Conservation (phyloP, 2,329 filamentous ascomycete species). For the Fusarium drepaniforme region DNA sequence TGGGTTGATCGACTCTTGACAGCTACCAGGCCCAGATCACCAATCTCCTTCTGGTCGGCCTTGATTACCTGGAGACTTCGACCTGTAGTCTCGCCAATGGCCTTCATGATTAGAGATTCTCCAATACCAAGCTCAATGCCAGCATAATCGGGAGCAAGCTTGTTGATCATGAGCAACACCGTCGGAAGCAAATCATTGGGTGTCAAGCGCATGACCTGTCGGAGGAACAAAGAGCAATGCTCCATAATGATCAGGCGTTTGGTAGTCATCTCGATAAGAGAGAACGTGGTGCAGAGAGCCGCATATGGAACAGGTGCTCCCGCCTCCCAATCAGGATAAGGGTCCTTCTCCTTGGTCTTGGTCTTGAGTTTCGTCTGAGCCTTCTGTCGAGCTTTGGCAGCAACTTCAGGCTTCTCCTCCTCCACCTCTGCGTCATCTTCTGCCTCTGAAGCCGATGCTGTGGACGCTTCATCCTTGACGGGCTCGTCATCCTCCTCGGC, state of each 20-base stretch:
- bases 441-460: slow-evolving; percentile 54
- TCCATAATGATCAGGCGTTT: slow-evolving; percentile 91
- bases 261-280: slow-evolving; percentile 92
- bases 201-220: slow-evolving; percentile 92
- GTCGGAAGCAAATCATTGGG: slow-evolving; percentile 89
- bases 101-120: slow-evolving; percentile 98
- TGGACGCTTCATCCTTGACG: slow-evolving; percentile 45
- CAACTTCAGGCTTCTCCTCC: slow-evolving; percentile 76
- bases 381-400: slow-evolving; percentile 82
- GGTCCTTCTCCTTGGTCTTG: slow-evolving; percentile 70
- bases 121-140: slow-evolving; percentile 98
- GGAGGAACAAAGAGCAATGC: slow-evolving; percentile 90
- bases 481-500: slow-evolving; percentile 41
- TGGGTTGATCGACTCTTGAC: slow-evolving; percentile 96
- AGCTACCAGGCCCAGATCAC: slow-evolving; percentile 92
- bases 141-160: slow-evolving; percentile 95
- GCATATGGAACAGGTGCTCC: slow-evolving; percentile 94
- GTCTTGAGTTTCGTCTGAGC: slow-evolving; percentile 81
- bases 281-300: slow-evolving; percentile 94
- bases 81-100: slow-evolving; percentile 94
- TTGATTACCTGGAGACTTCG: slow-evolving; percentile 92
- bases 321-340: slow-evolving; percentile 95
- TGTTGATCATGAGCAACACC: slow-evolving; percentile 96
- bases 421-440: slow-evolving; percentile 63
- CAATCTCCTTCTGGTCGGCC: slow-evolving; percentile 94